Evolutionary conservation across 2,329 filamentous ascomycete species (phyloP).

Genomic region (Ascochyta viciae-villosae): DNA sequence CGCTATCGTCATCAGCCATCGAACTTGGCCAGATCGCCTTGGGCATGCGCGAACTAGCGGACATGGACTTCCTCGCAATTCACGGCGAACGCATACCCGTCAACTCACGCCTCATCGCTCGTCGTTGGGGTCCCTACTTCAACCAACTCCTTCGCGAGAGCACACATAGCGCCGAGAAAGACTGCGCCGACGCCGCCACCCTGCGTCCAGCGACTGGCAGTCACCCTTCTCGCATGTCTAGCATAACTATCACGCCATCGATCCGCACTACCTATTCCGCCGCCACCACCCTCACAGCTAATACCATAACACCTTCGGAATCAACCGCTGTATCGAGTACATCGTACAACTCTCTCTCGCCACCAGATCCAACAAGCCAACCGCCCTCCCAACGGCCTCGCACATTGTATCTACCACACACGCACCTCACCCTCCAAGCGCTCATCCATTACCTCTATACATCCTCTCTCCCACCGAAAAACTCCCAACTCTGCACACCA

Average conservation of each 20-base stretch:
- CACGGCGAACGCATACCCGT: slow-evolving; percentile 91
- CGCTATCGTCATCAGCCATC: slow-evolving; percentile 78
- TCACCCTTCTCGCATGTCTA: slow-evolving; percentile 75
- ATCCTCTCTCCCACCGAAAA: slow-evolving; percentile 78
- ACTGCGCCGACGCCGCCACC: slow-evolving; percentile 72
- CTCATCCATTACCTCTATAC: slow-evolving; percentile 95
- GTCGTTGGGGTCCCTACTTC: slow-evolving; percentile 95
- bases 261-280: slow-evolving; percentile 59
- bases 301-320: slow-evolving; percentile 46
- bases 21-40: slow-evolving; percentile 85
- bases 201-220: slow-evolving; percentile 67
- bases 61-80: slow-evolving; percentile 96
- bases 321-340: slow-evolving; percentile 50
- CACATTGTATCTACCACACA: slow-evolving; percentile 92
- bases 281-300: slow-evolving; percentile 53
- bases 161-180: slow-evolving; percentile 65
- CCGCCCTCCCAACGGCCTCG: slow-evolving; percentile 74
- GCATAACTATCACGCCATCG: slow-evolving; percentile 80
- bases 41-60: slow-evolving; percentile 80
- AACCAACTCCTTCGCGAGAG: slow-evolving; percentile 88
- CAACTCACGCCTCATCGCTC: slow-evolving; percentile 86
- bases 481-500: slow-evolving; percentile 83
- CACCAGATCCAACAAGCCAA: slow-evolving; percentile 61
- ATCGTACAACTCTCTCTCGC: slow-evolving; percentile 53
- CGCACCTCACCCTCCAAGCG: slow-evolving; percentile 84